Conservation (phyloP, 2,329 filamentous ascomycete species). For the Aspergillus sp. region DNA sequence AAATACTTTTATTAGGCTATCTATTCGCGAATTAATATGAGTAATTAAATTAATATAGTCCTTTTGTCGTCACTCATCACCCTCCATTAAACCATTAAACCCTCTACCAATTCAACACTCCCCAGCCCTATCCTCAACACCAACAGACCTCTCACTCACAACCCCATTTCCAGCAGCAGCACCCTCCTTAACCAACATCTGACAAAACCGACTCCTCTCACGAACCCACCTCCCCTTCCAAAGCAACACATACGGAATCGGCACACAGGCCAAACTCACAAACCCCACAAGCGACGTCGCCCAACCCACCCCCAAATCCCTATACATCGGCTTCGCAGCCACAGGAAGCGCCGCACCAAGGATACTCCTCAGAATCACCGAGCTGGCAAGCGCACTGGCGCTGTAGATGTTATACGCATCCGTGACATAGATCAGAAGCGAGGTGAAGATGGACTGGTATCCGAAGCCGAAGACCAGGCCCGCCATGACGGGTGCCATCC, state of each 20-base stretch:
- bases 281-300: constrained; percentile 44
- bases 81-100: no score
- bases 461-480: constrained; percentile 63
- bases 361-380: constrained; percentile 51
- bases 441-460: constrained; percentile 64
- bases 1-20: no score
- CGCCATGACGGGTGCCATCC: constrained; percentile 59
- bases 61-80: no score
- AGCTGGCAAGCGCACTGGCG: constrained; percentile 56
- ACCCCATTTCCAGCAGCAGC: background rate
- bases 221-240: constrained; percentile 29
- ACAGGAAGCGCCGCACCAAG: constrained; percentile 60
- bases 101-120: no score
- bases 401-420: constrained; percentile 69
- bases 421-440: constrained; percentile 63
- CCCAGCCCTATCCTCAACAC: background rate
- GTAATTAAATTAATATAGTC: no score
- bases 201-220: constrained; percentile 32
- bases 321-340: constrained; percentile 40
- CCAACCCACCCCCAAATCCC: constrained; percentile 40
- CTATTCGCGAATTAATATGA: no score
- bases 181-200: constrained; percentile 27
- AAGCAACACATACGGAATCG: constrained; percentile 43
- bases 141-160: background rate
- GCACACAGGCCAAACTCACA: constrained; percentile 36